phyloP scores from a whole-genome alignment of 352 stramenopile genomes.

The Pythium phragmitis region DNA sequence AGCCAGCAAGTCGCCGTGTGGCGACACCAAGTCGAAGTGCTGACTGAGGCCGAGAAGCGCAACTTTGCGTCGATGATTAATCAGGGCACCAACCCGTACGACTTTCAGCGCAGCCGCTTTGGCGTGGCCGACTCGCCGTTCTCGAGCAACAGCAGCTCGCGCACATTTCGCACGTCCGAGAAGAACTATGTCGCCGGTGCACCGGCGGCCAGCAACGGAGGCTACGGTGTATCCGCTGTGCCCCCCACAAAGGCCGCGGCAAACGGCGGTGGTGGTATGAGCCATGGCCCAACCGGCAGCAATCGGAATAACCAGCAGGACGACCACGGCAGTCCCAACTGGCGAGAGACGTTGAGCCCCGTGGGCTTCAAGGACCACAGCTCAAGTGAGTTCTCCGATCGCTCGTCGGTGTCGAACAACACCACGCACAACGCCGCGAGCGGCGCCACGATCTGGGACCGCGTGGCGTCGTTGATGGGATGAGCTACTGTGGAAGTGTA shows the following conservation, averaged over 20 bases:
- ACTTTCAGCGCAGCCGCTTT: conserved; percentile 55
- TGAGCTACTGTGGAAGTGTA: conserved; percentile 10
- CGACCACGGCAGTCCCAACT: conserved; percentile 20
- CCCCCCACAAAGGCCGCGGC: not conserved
- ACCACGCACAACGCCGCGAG: conserved; percentile 10
- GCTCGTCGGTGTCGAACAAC: conserved; percentile 27
- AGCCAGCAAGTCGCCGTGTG: conserved; percentile 81
- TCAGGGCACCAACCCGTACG: conserved; percentile 58
- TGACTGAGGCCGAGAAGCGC: conserved; percentile 79
- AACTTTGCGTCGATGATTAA: conserved; percentile 68
- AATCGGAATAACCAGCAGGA: conserved; percentile 24
- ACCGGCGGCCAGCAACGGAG: not conserved
- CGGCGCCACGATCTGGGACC: conserved; percentile 26
- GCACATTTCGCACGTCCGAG: conserved; percentile 22
- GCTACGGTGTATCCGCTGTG: not conserved
- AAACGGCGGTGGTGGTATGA: not conserved
- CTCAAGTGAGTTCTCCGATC: conserved; percentile 33
- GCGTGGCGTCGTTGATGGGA: conserved; percentile 26
- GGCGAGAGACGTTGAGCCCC: conserved; percentile 24
- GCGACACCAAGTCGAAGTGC: conserved; percentile 81
- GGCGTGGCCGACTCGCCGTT: conserved; percentile 31
- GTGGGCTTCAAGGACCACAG: conserved; percentile 26
- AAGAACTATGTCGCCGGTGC: conserved; percentile 16
- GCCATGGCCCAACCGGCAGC: not conserved
- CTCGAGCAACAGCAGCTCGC: conserved; percentile 19